Base-by-base conservation (phyloP, 164 flowering plant genomes). In the Warburgia ugandensis region DNA sequence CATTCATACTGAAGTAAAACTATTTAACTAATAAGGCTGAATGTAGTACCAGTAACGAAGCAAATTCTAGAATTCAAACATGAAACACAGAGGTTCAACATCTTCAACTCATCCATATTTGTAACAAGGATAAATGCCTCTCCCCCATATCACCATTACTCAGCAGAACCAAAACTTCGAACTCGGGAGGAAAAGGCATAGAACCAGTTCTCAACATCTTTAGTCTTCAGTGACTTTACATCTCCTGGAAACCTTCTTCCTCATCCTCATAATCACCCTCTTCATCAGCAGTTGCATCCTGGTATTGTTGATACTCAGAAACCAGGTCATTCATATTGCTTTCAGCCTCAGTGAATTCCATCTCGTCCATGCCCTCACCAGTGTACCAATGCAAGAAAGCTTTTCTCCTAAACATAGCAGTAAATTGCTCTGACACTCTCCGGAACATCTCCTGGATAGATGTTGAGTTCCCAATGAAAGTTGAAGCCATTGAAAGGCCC, bases 371-470 rank as follows among this genome's bases (percentile, higher is more conserved):
- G 3, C 83, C 83, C 65, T 78, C 83, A 13, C 83, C 83, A 20
- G 80, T 78, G 54, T 78, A 78, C 82, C 82, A 77, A 19, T 77
- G 82, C 71, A 77, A 62, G 72, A 75, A 77, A 64, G 83, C 79
- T 56, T 77, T 75, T 41, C 79, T 68, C 76, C 83, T 66, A 55
- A 78, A 77, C 79, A 78, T 78, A 39, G 80, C 80, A 13, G 78
- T 76, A 53, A 79, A 79, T 45, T 79, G 84, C 63, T 79, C 84
- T 6, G 80, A 73, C 39, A 79, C 81, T 27, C 81, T 70, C 58
- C 81, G 59, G 61, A 77, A 79, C 81, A 79, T 79, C 38, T 77
- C 81, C 59, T 77, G 80, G 29, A 75, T 75, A 38, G 79, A 75
- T 32, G 79, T 75, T 8, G 80, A 79, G 61, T 79, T 79, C 31